Conservation (phyloP, 495 filamentous ascomycete genomes). For the Cercophora sp. region DNA sequence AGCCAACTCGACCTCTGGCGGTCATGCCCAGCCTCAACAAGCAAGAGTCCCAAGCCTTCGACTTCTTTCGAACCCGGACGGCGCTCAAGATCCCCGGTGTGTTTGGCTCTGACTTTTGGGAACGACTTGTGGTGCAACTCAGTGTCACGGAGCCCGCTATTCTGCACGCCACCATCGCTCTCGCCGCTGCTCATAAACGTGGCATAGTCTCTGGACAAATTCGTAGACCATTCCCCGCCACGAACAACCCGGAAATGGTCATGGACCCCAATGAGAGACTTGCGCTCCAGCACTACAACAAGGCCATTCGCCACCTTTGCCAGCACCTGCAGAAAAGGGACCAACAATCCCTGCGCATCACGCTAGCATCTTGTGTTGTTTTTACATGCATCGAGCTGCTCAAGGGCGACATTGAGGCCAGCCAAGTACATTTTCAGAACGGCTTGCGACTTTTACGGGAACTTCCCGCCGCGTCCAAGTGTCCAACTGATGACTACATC, state of each 20-base stretch:
- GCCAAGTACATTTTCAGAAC: constrained; percentile 44
- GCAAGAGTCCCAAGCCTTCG: constrained; percentile 18
- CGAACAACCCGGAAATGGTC: background rate
- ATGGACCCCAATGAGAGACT: constrained; percentile 25
- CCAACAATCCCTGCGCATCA: constrained; percentile 30
- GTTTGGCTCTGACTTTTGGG: constrained; percentile 47
- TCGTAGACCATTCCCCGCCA: background rate
- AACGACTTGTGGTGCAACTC: constrained; percentile 43
- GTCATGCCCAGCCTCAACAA: constrained; percentile 3
- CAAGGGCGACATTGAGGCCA: constrained; percentile 40
- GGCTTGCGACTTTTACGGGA: constrained; percentile 34
- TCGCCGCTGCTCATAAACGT: constrained; percentile 42
- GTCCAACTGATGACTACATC: constrained; percentile 40
- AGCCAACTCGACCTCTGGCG: background rate
- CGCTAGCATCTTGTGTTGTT: constrained; percentile 52
- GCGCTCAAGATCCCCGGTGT: constrained; percentile 39
- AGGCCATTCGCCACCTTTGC: constrained; percentile 40
- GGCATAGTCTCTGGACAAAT: constrained; percentile 8
- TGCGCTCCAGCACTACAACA: constrained; percentile 43
- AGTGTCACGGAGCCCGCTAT: constrained; percentile 45
- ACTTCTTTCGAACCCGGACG: constrained; percentile 43
- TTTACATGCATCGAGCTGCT: constrained; percentile 56
- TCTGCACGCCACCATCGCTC: constrained; percentile 46
- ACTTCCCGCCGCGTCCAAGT: constrained; percentile 17
- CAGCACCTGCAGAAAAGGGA: constrained; percentile 23